Percentiles rank a stretch among this genome's conserved stretches.
Evolutionary conservation across 2,329 filamentous ascomycete species (phyloP).

Genomic region (Neonectria hederae): DNA sequence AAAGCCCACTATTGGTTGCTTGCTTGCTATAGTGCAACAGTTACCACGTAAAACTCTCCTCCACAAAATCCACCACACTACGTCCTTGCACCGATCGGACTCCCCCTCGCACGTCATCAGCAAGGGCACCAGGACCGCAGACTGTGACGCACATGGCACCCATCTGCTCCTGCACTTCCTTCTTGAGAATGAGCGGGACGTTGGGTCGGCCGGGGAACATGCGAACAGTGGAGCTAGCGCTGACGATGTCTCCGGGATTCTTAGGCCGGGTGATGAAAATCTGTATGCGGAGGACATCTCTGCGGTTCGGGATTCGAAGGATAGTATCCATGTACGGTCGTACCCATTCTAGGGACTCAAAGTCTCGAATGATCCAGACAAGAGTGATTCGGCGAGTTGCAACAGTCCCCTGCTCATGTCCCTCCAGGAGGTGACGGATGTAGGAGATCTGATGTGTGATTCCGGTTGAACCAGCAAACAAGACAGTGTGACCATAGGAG

Average conservation of each 20-base stretch:
- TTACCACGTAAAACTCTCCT: constrained; percentile 79
- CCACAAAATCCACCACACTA: constrained; percentile 76
- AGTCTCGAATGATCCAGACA: constrained; percentile 92
- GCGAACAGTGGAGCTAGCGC: constrained; percentile 81
- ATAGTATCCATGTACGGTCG: constrained; percentile 83
- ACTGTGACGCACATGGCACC: constrained; percentile 91
- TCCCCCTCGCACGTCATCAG: constrained; percentile 78
- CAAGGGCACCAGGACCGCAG: constrained; percentile 78
- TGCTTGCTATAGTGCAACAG: constrained; percentile 1
- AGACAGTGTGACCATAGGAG: constrained; percentile 90
- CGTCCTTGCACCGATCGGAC: constrained; percentile 71
- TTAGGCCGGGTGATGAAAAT: constrained; percentile 91
- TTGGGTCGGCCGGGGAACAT: constrained; percentile 93
- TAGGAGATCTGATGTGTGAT: constrained; percentile 96
- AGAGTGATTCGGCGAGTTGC: constrained; percentile 85
- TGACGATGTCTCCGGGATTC: constrained; percentile 82
- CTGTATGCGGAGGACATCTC: constrained; percentile 84
- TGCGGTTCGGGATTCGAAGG: constrained; percentile 79
- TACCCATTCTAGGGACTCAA: constrained; percentile 92
- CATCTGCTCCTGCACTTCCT: constrained; percentile 82
- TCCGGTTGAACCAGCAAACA: constrained; percentile 92
- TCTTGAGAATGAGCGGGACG: constrained; percentile 78
- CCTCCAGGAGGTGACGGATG: constrained; percentile 78
- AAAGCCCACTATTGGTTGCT: constrained; percentile 10
- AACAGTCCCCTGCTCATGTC: constrained; percentile 74